phyloP scores from a whole-genome alignment of 2,329 filamentous ascomycete species.

The Alternaria incomplexa region DNA sequence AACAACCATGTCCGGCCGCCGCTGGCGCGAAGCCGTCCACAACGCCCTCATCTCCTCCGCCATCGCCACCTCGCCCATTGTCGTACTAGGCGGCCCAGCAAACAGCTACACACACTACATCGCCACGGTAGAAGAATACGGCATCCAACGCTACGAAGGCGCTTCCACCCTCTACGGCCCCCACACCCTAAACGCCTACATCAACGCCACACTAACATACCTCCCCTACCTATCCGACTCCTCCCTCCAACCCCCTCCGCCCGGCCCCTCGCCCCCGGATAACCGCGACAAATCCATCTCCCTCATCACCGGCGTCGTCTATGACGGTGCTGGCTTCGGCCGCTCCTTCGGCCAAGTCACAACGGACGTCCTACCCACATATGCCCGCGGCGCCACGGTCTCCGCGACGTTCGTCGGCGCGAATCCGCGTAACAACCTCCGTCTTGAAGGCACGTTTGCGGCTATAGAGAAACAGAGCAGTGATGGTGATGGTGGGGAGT shows the following conservation, averaged over 20 bases:
- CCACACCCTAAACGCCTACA: conserved; percentile 82
- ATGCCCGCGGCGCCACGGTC: conserved; percentile 67
- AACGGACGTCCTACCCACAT: conserved; percentile 60
- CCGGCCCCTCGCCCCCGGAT: conserved; percentile 74
- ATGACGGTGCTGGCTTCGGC: conserved; percentile 70
- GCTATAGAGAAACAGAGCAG: conserved; percentile 70
- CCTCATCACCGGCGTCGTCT: conserved; percentile 81
- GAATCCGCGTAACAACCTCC: conserved; percentile 87
- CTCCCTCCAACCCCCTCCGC: conserved; percentile 39
- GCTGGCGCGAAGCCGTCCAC: conserved; percentile 70
- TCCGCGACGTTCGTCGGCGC: conserved; percentile 79
- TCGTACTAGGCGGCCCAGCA: conserved; percentile 85
- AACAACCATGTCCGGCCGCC: conserved; percentile 88
- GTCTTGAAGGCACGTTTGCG: conserved; percentile 77
- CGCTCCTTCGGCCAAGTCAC: conserved; percentile 74
- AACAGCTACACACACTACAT: conserved; percentile 91
- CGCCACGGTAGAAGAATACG: conserved; percentile 79
- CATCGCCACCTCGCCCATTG: conserved; percentile 54
- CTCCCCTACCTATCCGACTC: conserved; percentile 67
- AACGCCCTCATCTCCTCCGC: conserved; percentile 30
- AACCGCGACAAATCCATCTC: conserved; percentile 76
- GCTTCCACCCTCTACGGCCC: conserved; percentile 88
- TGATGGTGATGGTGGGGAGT: conserved; percentile 53
- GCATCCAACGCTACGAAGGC: conserved; percentile 90
- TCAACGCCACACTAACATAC: conserved; percentile 80